Evolutionary conservation across 768 basidiomycete genomes (phyloP).

Genomic region (Holtermanniella nyarrowii): DNA sequence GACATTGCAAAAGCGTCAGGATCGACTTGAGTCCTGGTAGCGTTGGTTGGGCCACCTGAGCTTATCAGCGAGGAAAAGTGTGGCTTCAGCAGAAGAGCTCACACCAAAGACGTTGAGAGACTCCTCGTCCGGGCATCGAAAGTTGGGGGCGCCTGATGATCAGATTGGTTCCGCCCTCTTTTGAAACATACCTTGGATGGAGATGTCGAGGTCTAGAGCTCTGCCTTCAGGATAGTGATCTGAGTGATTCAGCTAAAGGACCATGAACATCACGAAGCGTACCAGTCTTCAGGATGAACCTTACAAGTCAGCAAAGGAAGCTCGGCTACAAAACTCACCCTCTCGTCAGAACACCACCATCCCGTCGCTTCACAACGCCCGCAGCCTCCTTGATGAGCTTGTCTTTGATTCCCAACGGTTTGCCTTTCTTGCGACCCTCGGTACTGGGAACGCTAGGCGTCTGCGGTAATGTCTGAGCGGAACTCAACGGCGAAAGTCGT

Average conservation of each 20-base stretch:
- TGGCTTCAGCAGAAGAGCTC: neutral
- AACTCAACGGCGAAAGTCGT: too few species aligned
- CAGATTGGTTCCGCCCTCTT: too few species aligned
- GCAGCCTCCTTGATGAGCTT: conserved; percentile 27
- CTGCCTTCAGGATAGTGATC: conserved; percentile 45
- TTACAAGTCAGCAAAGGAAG: conserved; percentile 8
- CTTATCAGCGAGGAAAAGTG: neutral
- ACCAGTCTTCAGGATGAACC: conserved; percentile 92
- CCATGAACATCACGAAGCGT: conserved; percentile 49
- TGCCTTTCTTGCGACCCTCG: conserved; percentile 4
- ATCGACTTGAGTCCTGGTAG: conserved; percentile 84
- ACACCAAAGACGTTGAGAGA: conserved; percentile 83
- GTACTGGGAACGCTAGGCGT: neutral
- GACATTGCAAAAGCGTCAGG: conserved; percentile 57
- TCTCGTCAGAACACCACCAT: conserved; percentile 35
- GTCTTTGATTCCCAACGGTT: conserved; percentile 27
- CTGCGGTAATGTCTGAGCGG: neutral
- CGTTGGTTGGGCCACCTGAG: conserved; percentile 70
- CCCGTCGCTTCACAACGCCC: conserved; percentile 38
- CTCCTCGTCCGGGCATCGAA: conserved; percentile 67
- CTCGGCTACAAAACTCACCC: conserved; percentile 22
- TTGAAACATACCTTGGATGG: conserved; percentile 58
- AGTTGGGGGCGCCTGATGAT: conserved; percentile 79
- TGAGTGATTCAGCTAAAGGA: conserved; percentile 39
- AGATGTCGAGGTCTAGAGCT: conserved; percentile 80